Evolutionary conservation across 2,329 filamentous ascomycete genomes (phyloP), one percentile per base, ranked within the genome.

Genomic region (Monosporascus sp.): DNA sequence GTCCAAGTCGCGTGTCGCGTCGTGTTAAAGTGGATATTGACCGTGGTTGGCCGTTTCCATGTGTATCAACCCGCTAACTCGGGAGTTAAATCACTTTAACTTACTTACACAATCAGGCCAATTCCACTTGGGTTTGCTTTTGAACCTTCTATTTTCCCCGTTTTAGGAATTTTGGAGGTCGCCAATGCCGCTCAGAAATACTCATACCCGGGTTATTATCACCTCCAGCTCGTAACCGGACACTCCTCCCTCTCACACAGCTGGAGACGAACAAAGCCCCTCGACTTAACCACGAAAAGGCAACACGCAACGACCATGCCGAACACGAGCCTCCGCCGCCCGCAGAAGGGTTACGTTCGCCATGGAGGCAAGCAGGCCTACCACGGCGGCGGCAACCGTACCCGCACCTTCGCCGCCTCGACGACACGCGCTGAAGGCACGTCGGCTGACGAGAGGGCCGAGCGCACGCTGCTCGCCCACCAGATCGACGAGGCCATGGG

Each of bases 401-500:
- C 85, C 25, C 89, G 89, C 66, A 95, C 90, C 5, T 89, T 97
- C 60, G 85, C 93, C 53, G 85, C 89, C 36, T 86, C 87, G 7
- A 83, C 85, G 25, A 75, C 88, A 48, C 83, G 88, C 52, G 85
- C 84, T 51, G 95, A 99, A 76, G 87, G 83, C 50, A 97, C 91
- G 1, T 95, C 92, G 7, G 85, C 90, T 64, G 90, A 96, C 77
- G 94, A 99, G 72, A 95, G 90, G 71, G 85, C 90, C 73, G 92
- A 99, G 73, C 86, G 90, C 38, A 87, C 86, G 47, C 85, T 85
- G 52, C 82, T 96, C 50, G 90, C 90, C 35, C 85, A 96, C 73
- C 83, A 80, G 65, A 97, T 99, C 68, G 95, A 99, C 75, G 94
- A 97, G 75, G 81, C 82, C 57, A 94, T 97, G 85, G 95, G 94